Conservation (phyloP, 257 asterid genomes). For the Petunia axillaris region DNA sequence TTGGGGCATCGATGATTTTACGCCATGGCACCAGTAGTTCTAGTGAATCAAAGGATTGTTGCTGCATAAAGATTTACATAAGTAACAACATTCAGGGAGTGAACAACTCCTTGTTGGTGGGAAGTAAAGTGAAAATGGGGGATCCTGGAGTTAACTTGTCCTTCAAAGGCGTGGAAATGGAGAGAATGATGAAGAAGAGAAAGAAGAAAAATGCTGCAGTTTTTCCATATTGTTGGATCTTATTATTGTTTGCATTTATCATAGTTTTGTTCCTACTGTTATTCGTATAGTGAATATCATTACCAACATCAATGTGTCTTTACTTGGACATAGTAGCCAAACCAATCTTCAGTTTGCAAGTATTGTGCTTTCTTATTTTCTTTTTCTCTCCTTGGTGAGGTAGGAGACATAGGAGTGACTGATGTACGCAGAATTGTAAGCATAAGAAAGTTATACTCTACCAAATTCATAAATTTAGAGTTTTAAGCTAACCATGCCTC, state of each 20-base stretch:
- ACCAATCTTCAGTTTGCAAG: no score
- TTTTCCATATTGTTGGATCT: not conserved
- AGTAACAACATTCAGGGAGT: slow-evolving; percentile 72
- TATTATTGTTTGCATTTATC: not conserved
- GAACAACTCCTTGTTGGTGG: slow-evolving; percentile 73
- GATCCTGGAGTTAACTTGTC: slow-evolving; percentile 61
- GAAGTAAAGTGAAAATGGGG: slow-evolving; percentile 62
- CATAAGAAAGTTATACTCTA: no score
- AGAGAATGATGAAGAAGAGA: no score
- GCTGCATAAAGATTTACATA: slow-evolving; percentile 66
- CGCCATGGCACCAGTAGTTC: slow-evolving; percentile 51
- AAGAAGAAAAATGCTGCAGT: not conserved
- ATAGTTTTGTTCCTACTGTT: not conserved
- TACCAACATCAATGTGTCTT: not conserved
- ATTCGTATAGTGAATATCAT: not conserved
- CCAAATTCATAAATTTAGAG: no score
- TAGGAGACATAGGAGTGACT: no score
- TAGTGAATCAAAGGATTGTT: slow-evolving; percentile 49
- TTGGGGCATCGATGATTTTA: slow-evolving; percentile 26
- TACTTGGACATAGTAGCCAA: no score
- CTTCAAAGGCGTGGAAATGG: slow-evolving; percentile 29
- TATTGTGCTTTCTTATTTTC: no score
- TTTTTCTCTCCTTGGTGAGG: not conserved
- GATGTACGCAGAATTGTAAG: no score
- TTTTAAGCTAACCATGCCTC: no score